Base-by-base conservation (phyloP, 2,329 filamentous ascomycete species). In the Hypoxylon sp. region DNA sequence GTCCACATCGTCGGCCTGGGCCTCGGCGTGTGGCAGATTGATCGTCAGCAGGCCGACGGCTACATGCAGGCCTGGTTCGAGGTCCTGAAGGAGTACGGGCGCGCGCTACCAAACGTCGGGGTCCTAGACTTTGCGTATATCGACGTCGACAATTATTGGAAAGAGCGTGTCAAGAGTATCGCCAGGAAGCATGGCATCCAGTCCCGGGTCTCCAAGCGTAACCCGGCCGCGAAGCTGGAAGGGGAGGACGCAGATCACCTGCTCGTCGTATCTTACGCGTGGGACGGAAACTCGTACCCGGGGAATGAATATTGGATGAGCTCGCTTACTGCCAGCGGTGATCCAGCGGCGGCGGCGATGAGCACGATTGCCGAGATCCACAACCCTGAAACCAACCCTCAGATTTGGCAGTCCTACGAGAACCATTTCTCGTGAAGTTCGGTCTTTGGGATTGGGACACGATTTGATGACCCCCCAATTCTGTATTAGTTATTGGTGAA, bases 291-390 rank as follows among this genome's bases (percentile, higher is more conserved):
- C 19, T 37, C 73, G 0, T 76, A 73, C 44, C 75, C 75, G 0
- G 75, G 75, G 0, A 77, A 77, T 51, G 75, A 76, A 48, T 77
- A 74, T 43, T 77, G 75, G 75, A 10, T 32, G 1, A 70, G 68
- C 0, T 22, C 3, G 2, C 64, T 75, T 3, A 0, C 19, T 0
- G 73, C 54, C 1, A 70, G 72, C 22, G 75, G 75, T 2, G 75
- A 76, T 49, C 74, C 75, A 6, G 75, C 75, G 1, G 74, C 75
- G 4, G 75, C 75, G 2, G 73, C 71, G 32, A 76, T 77, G 74
- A 74, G 72, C 39, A 76, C 71, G 6, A 75, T 77, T 34, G 50
- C 69, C 17, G 72, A 77, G 53, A 67, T 77, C 41, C 75, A 77
- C 46, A 77, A 77, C 34, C 72, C 74, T 2, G 24, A 72, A 10